These are phyloP conservation scores for Teratosphaeria nubilosa DNA, from an alignment of 2,329 filamentous ascomycete genomes.

Conservation along the genomic window DNA sequence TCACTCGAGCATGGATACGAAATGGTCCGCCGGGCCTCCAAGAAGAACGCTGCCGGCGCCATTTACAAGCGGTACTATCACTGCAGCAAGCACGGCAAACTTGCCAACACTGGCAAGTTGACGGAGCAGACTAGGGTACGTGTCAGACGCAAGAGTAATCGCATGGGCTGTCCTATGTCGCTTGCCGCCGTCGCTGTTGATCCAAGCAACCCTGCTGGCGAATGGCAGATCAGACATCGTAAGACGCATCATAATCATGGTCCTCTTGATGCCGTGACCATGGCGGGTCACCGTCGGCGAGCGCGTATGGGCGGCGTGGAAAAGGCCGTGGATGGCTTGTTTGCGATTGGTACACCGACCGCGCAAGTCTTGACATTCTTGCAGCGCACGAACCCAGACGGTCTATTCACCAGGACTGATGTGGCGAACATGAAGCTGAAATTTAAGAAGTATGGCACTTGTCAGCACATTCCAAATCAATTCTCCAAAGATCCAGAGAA, in stretches of 20 bases:
- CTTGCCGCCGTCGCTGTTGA: slow-evolving; percentile 22
- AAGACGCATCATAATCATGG: slow-evolving; percentile 26
- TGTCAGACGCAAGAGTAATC: slow-evolving; percentile 19
- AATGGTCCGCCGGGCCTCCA: slow-evolving; percentile 23
- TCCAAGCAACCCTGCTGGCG: slow-evolving; percentile 19
- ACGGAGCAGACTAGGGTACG: slow-evolving; percentile 16
- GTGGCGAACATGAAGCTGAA: slow-evolving; percentile 28
- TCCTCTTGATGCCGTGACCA: slow-evolving; percentile 17
- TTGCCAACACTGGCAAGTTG: slow-evolving; percentile 15
- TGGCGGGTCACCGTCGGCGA: slow-evolving; percentile 22
- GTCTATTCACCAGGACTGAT: slow-evolving; percentile 24
- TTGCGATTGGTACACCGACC: slow-evolving; percentile 22
- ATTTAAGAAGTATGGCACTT: slow-evolving; percentile 24
- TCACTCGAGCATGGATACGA: slow-evolving; percentile 25
- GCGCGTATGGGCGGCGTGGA: slow-evolving; percentile 21
- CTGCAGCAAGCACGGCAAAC: slow-evolving; percentile 24
- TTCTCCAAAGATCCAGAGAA: slow-evolving; percentile 1
- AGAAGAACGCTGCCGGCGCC: slow-evolving; percentile 23
- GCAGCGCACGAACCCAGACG: slow-evolving; percentile 22
- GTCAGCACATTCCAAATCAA: slow-evolving; percentile 6
- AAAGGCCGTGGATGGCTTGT: slow-evolving; percentile 23
- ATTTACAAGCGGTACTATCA: slow-evolving; percentile 27
- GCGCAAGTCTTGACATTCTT: slow-evolving; percentile 23
- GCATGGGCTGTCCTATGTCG: slow-evolving; percentile 24
- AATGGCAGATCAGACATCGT: slow-evolving; percentile 25